Evolutionary conservation across 495 filamentous ascomycete genomes (phyloP), one percentile per base, ranked within the genome.

Genomic region (Haplographium delicatum): DNA sequence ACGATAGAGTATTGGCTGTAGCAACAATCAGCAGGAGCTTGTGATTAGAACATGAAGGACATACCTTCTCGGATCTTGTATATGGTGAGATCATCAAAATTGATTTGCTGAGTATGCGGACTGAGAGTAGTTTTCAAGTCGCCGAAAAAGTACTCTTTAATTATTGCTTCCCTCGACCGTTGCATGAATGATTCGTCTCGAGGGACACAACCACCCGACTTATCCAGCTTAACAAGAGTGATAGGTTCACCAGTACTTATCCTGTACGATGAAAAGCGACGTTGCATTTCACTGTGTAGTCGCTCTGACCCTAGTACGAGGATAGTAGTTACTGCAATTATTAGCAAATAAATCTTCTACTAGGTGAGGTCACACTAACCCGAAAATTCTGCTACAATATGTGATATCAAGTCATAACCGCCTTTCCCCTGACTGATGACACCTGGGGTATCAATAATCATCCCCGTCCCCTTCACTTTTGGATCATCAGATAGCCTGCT

Each of bases 61-160:
- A 44, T 64, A 81, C 80, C 64, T 60, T 81, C 75, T 34, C 63
- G 64, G 26, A 81, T 68, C 31, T 67, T 82, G 70, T 84, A 96
- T 31, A 98, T 75, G 2, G 72, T 73, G 16, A 95, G 62, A 4
- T 84, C 75, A 46, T 78, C 72, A 58, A 89, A 94, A 50, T 86
- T 79, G 8, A 91, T 74, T 39, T 83, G 82, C 59, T 91, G 84
- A 0, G 86, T 89, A 55, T 88, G 86, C 0, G 93, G 93, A 20
- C 85, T 94, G 3, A 99, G 72, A 0, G 88, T 88, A 44, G 81
- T 74, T 54, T 82, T 84, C 0, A 74, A 54, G 51, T 84, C 83
- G 2, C 93, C 93, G 65, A 96, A 97, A 72, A 97, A 99, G 66
- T 97, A 99, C 49, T 90, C 81, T 46, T 83, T 83, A 15, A 96